Evolutionary conservation across 768 basidiomycete species (phyloP).

Genomic region (Rhizopogon rudus): DNA sequence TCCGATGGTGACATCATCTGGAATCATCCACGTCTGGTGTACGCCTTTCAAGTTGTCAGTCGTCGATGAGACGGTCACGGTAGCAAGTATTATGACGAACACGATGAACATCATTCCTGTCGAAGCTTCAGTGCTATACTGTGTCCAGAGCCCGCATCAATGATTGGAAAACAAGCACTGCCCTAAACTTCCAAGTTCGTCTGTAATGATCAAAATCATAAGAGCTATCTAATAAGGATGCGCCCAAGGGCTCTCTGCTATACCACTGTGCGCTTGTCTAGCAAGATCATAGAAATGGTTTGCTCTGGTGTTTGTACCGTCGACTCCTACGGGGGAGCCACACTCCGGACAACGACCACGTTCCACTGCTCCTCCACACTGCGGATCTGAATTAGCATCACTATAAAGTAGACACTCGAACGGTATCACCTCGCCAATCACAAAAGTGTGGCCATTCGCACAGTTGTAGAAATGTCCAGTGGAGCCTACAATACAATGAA

Average conservation of each 20-base stretch:
- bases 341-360: slow-evolving; percentile 52
- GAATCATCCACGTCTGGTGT: no score
- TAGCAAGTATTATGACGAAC: no score
- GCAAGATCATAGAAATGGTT: slow-evolving; percentile 43
- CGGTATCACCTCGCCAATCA: slow-evolving; percentile 46
- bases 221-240: slow-evolving; percentile 1
- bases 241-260: slow-evolving; percentile 23
- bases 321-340: slow-evolving; percentile 47
- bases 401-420: not conserved
- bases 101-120: no score
- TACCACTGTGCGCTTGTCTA: slow-evolving; percentile 20
- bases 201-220: not conserved
- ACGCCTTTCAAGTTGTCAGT: no score
- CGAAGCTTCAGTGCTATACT: no score
- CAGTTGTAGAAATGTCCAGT: slow-evolving; percentile 47
- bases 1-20: no score
- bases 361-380: slow-evolving; percentile 60
- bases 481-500: slow-evolving; percentile 20
- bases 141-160: no score
- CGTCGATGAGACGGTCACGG: no score
- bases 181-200: no score
- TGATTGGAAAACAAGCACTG: no score
- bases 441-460: slow-evolving; percentile 58
- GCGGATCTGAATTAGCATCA: slow-evolving; percentile 1
- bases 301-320: slow-evolving; percentile 38